These are phyloP conservation scores for Parathielavia appendiculata DNA, from an alignment of 495 filamentous ascomycete species.

Conservation along the genomic window DNA sequence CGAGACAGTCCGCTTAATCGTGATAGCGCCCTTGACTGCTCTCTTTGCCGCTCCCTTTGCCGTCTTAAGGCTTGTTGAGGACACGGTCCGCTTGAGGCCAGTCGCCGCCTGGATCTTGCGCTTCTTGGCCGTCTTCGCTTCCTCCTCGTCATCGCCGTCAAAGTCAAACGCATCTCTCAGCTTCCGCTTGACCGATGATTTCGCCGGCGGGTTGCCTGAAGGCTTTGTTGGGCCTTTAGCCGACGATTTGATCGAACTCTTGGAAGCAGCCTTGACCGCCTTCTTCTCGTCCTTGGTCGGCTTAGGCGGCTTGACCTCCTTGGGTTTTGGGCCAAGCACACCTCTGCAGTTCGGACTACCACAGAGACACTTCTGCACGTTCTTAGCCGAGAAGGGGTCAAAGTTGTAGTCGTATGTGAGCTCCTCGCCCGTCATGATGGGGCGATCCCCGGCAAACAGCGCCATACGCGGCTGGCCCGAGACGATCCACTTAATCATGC, in stretches of 20 bases:
- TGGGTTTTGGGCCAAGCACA: constrained; percentile 68
- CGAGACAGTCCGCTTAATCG: constrained; percentile 31
- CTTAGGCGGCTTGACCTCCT: constrained; percentile 47
- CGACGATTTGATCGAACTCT: constrained; percentile 15
- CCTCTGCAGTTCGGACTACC: constrained; percentile 72
- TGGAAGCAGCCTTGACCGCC: constrained; percentile 29
- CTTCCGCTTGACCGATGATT: constrained; percentile 29
- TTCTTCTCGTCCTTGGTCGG: constrained; percentile 28
- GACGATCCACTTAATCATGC: constrained; percentile 98
- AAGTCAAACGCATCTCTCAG: constrained; percentile 28
- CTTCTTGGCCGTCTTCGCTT: constrained; percentile 23
- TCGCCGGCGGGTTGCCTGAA: constrained; percentile 28
- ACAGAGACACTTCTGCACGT: constrained; percentile 78
- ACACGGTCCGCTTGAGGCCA: constrained; percentile 24
- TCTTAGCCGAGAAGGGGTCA: constrained; percentile 78
- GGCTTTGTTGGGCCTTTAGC: constrained; percentile 34
- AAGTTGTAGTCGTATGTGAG: constrained; percentile 99
- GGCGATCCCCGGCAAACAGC: constrained; percentile 83
- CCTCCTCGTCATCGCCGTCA: constrained; percentile 18
- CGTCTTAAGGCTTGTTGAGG: constrained; percentile 25
- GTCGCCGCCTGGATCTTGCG: constrained; percentile 28
- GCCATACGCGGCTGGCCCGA: constrained; percentile 93
- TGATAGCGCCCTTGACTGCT: constrained; percentile 27
- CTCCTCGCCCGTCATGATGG: constrained; percentile 90
- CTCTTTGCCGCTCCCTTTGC: constrained; percentile 25